Conservation (phyloP, 495 filamentous ascomycete species). For the Saxophila tyrrhenica region DNA sequence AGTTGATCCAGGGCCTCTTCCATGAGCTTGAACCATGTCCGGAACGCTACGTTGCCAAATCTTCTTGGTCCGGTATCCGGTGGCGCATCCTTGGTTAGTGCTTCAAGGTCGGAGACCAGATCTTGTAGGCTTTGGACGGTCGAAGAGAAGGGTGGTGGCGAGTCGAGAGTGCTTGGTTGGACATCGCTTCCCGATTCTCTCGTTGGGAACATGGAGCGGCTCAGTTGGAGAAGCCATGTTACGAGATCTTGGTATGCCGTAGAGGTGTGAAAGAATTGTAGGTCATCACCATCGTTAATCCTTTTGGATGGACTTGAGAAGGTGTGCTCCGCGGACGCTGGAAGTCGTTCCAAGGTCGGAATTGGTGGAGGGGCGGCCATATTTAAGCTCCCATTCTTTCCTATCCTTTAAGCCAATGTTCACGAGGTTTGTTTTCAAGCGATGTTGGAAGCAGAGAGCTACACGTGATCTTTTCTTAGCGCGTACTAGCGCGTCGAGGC, state of each 20-base stretch:
- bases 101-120: constrained; percentile 49
- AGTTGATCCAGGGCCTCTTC: constrained; percentile 34
- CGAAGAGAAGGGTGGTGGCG: constrained; percentile 36
- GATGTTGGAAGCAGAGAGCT: too few species aligned
- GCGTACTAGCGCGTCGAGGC: background rate
- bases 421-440: background rate
- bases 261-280: constrained; percentile 61
- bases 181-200: constrained; percentile 30
- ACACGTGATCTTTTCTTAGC: background rate
- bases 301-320: constrained; percentile 51
- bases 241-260: constrained; percentile 77
- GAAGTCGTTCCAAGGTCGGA: background rate
- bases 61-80: constrained; percentile 74
- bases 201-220: constrained; percentile 71
- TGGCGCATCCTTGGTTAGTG: constrained; percentile 64
- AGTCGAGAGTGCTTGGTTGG: constrained; percentile 21
- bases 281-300: constrained; percentile 74
- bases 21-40: constrained; percentile 65
- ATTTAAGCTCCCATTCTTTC: background rate
- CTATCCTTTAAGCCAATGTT: background rate
- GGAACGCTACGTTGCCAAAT: constrained; percentile 85
- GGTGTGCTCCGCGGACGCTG: background rate
- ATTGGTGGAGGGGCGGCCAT: background rate
- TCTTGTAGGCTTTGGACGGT: constrained; percentile 52
- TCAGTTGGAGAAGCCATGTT: constrained; percentile 79